Base-by-base conservation (phyloP, 176 grass and related monocot genomes). In the Rhynchospora tenuis region DNA sequence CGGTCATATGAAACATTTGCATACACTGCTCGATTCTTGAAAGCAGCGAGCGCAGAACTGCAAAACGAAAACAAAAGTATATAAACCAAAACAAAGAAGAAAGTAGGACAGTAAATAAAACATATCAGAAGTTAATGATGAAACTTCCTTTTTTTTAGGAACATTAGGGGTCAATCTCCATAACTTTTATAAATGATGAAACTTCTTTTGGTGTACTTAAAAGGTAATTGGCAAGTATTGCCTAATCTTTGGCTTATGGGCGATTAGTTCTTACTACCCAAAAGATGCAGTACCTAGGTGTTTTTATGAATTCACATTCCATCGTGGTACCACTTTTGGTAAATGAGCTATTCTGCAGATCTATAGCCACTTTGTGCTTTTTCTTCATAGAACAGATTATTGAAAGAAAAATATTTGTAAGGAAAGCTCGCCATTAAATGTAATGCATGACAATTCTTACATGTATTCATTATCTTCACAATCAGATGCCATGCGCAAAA, bases 1-100 rank as follows among this genome's bases (percentile, higher is more conserved):
- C 94, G 92, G 42, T 97, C 94, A 58, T 94, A 94, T 44, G 89
- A 94, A 85, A 97, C 90, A 81, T 97, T 97, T 13, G 92, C 92
- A 86, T 97, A 97, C 48, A 92, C 55, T 70, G 84, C 68, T 4
- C 90, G 88, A 84, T 86, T 88, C 88, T 84, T 92, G 69, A 97
- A 97, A 86, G 88, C 68, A 81, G 86, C 87, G 10, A 97, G 86
- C 15, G 94, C 88, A 76, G 85, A 89, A 81, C 92, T 97, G 87
- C 81, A 78, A 63, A 83, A 87, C 2, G 29, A 71, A 60, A 73
- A 79, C 19, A 27, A 85, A 43, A 84, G n/a, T 44, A 46, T 43
- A 75, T 59, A 77, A 50, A 77, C 50, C 14, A 55, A 26, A 56
- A 19, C 16, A 22, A 56, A 55, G 6, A 75, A 55, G 14, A 55